phyloP scores from a whole-genome alignment of 495 filamentous ascomycete genomes.

The Trichoderma orchidacearum region DNA sequence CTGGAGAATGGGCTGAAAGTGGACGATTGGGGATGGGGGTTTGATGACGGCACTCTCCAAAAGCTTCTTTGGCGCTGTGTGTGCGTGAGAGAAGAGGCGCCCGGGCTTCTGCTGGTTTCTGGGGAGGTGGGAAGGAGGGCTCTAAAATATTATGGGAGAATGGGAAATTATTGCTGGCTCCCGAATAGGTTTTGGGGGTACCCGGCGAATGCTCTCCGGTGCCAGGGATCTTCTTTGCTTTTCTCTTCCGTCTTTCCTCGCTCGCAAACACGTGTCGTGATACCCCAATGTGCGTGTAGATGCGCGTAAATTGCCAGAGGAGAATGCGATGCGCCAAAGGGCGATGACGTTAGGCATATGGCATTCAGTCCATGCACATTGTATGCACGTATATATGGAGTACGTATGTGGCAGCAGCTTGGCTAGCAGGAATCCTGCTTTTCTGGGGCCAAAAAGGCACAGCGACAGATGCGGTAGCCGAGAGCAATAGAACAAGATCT shows the following conservation, averaged over 20 bases:
- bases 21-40: not conserved
- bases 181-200: too few species aligned
- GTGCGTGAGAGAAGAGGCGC: too few species aligned
- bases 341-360: not conserved
- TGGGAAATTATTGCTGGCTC: not conserved
- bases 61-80: too few species aligned
- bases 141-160: conserved; percentile 1
- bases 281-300: not conserved
- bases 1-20: not conserved
- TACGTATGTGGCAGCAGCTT: not conserved
- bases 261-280: not conserved
- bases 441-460: not conserved
- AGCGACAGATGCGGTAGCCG: not conserved
- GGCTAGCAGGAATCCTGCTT: not conserved
- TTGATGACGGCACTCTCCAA: not conserved
- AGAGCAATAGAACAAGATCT: not conserved
- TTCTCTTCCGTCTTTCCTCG: not conserved
- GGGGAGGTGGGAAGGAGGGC: not conserved
- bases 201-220: not conserved
- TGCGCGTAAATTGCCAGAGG: not conserved
- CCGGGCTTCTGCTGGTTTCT: not conserved
- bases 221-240: conserved; percentile 1
- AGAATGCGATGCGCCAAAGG: not conserved
- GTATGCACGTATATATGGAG: not conserved
- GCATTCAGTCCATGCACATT: too few species aligned